These are phyloP conservation scores for Myrmaecium sp. DNA, from an alignment of 2,329 filamentous ascomycete species.

Conservation along the genomic window DNA sequence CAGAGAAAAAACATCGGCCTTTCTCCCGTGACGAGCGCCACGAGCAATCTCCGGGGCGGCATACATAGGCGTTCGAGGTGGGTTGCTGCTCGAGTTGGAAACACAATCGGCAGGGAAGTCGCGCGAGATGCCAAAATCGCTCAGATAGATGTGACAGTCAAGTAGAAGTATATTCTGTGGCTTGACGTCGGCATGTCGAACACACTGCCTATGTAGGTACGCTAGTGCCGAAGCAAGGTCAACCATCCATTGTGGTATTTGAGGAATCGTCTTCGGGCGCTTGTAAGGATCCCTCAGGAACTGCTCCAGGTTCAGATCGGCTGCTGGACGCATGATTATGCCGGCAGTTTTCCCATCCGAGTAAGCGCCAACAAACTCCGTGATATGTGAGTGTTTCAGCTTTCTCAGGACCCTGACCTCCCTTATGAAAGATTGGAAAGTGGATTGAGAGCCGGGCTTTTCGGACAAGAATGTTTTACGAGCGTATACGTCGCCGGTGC, in stretches of 20 bases:
- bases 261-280: background rate
- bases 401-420: slow-evolving; percentile 5
- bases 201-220: slow-evolving; percentile 4
- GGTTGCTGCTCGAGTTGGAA: slow-evolving; percentile 5
- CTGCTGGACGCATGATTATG: slow-evolving; percentile 6
- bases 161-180: slow-evolving; percentile 6
- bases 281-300: slow-evolving; percentile 2
- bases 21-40: slow-evolving; percentile 4
- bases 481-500: slow-evolving; percentile 5
- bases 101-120: slow-evolving; percentile 5
- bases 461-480: slow-evolving; percentile 4
- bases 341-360: slow-evolving; percentile 3
- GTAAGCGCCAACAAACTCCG: slow-evolving; percentile 5
- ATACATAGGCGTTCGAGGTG: slow-evolving; percentile 5
- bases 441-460: too few relatives aligned
- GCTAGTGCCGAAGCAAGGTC: slow-evolving; percentile 6
- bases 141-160: slow-evolving; percentile 5
- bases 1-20: too few relatives aligned
- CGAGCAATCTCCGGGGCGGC: slow-evolving; percentile 5
- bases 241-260: slow-evolving; percentile 4
- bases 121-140: slow-evolving; percentile 7
- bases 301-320: slow-evolving; percentile 3
- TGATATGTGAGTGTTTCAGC: slow-evolving; percentile 6
- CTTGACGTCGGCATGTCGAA: slow-evolving; percentile 6
- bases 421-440: slow-evolving; percentile 1